A percentile compares a stretch with the other conserved stretches of the same genome.
Conservation (phyloP, 441 rosid species). For the Pelargonium myrrhifolium region DNA sequence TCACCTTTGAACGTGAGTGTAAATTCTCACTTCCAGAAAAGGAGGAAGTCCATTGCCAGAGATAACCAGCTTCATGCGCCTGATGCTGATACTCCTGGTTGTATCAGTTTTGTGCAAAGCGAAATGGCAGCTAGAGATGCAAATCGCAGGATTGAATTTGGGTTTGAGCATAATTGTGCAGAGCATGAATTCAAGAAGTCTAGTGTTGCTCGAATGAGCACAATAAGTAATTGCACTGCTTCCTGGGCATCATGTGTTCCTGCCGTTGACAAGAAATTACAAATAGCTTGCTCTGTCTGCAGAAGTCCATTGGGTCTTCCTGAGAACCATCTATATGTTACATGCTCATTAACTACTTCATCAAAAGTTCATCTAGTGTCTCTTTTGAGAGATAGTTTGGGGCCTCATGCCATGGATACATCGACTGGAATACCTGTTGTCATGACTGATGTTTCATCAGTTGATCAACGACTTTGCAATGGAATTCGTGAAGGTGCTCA, state of each 20-base stretch:
- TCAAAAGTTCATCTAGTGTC: slow-evolving; percentile 56
- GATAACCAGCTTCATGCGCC: slow-evolving; percentile 31
- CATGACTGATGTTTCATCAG: slow-evolving; percentile 47
- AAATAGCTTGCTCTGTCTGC: slow-evolving; percentile 62
- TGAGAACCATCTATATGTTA: slow-evolving; percentile 44
- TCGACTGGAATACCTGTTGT: slow-evolving; percentile 46
- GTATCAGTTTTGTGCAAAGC: slow-evolving; percentile 21
- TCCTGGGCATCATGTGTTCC: slow-evolving; percentile 23
- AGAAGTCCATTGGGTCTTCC: slow-evolving; percentile 58
- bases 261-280: slow-evolving; percentile 36
- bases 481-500: slow-evolving; percentile 29
- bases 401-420: slow-evolving; percentile 26
- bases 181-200: slow-evolving; percentile 28
- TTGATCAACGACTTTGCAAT: slow-evolving; percentile 47
- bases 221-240: slow-evolving; percentile 11
- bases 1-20: slow-evolving; percentile 55
- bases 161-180: slow-evolving; percentile 23
- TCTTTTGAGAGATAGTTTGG: slow-evolving; percentile 38
- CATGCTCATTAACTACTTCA: slow-evolving; percentile 45
- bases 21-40: slow-evolving; percentile 60
- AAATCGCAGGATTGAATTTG: slow-evolving; percentile 49
- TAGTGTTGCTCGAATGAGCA: slow-evolving; percentile 13
- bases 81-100: slow-evolving; percentile 24
- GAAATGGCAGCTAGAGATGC: slow-evolving; percentile 26
- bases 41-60: slow-evolving; percentile 38